A percentile compares a stretch with the other conserved stretches of the same genome.
These are phyloP conservation scores for Vaccinium macrocarpon DNA, from an alignment of 148 eudicot genomes.

Conservation along the genomic window DNA sequence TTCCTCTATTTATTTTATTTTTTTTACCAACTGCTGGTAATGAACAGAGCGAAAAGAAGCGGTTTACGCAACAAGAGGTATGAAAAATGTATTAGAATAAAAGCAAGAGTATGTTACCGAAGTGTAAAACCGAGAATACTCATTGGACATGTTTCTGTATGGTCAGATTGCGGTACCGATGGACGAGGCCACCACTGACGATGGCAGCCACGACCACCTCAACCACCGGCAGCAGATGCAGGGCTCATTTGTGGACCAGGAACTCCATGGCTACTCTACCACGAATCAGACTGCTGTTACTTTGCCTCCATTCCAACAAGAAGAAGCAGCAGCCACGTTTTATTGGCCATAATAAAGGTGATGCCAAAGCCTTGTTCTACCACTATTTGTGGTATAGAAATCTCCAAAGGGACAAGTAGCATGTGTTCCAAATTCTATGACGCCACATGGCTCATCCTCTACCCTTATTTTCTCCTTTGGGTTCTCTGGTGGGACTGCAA, in stretches of 20 bases:
- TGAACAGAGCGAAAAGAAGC: background rate
- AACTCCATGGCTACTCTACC: background rate
- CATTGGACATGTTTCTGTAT: constrained; percentile 2
- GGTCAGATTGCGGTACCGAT: background rate
- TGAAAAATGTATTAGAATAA: background rate
- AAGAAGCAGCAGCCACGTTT: background rate
- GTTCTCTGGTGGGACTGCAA: background rate
- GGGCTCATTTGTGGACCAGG: background rate
- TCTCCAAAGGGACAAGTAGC: background rate
- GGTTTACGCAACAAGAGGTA: constrained; percentile 12
- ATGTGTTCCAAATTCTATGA: too few species aligned
- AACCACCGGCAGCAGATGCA: background rate
- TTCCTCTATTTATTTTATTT: background rate
- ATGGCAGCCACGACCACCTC: background rate
- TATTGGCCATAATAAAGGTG: constrained; percentile 2
- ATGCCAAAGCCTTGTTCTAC: background rate
- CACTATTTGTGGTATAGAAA: background rate
- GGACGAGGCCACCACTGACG: background rate
- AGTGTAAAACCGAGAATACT: background rate
- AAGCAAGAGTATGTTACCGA: too few species aligned
- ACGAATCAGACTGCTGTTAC: too few species aligned
- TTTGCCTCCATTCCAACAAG: background rate
- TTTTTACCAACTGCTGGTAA: background rate
- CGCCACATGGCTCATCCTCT: constrained; percentile 9
- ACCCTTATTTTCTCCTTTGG: background rate